Evolutionary conservation across 2,329 filamentous ascomycete genomes (phyloP).

Genomic region (Arthroderma uncinatum): DNA sequence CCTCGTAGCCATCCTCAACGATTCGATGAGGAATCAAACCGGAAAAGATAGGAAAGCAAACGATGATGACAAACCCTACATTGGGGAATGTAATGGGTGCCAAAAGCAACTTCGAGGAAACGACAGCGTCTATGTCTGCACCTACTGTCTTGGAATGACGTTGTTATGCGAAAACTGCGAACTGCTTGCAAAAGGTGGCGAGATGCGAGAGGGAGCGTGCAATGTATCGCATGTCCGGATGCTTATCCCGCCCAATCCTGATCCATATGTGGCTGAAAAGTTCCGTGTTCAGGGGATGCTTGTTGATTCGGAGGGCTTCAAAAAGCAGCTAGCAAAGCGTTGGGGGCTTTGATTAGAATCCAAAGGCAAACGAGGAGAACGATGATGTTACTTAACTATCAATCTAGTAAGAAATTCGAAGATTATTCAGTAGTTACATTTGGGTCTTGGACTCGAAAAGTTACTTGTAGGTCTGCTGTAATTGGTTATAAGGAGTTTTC

Average conservation of each 20-base stretch:
- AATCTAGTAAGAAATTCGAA: background rate
- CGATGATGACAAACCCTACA: background rate
- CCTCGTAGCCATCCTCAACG: background rate
- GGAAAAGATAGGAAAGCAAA: background rate
- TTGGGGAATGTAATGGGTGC: slow-evolving; percentile 8
- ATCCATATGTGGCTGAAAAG: background rate
- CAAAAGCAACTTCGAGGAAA: background rate
- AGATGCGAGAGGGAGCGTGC: slow-evolving; percentile 9
- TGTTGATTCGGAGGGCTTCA: background rate
- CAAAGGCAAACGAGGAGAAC: background rate
- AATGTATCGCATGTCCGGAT: slow-evolving; percentile 11
- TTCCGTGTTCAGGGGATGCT: background rate
- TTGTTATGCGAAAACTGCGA: slow-evolving; percentile 12
- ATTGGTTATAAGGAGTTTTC: no score
- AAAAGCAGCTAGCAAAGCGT: background rate
- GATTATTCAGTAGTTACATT: background rate
- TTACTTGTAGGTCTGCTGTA: no score
- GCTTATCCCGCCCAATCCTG: slow-evolving; percentile 3
- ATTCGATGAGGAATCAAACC: background rate
- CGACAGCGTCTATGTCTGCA: slow-evolving; percentile 7
- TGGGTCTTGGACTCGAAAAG: no score
- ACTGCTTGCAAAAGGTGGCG: slow-evolving; percentile 6
- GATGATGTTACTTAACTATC: background rate
- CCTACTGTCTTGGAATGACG: slow-evolving; percentile 9
- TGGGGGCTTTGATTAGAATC: background rate